Evolutionary conservation across 306 rosid genomes (phyloP).

Genomic region (Castanopsis chinensis): DNA sequence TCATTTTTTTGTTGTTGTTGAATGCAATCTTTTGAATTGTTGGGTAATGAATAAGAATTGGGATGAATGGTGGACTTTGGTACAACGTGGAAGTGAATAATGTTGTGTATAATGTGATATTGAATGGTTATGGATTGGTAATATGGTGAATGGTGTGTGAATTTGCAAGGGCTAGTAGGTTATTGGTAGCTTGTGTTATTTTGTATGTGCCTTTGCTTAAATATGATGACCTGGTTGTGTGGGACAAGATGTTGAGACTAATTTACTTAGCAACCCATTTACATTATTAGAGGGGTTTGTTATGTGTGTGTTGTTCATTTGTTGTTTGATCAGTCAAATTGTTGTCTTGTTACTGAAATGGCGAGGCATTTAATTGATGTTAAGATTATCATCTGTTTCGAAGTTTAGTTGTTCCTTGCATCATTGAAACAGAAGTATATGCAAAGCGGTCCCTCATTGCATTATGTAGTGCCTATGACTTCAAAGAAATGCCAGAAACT

Average conservation of each 20-base stretch:
- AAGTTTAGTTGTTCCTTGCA: no score
- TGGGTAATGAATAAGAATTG: slow-evolving; percentile 26
- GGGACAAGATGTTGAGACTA: not conserved
- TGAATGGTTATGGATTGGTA: not conserved
- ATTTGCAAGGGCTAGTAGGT: not conserved
- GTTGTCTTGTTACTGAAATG: not conserved
- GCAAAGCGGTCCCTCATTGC: no score
- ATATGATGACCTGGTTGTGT: not conserved
- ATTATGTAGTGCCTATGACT: no score
- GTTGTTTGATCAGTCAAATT: not conserved
- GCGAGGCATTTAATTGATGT: not conserved
- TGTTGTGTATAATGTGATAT: no score
- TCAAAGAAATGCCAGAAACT: no score
- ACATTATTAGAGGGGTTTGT: not conserved
- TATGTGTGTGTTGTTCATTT: not conserved
- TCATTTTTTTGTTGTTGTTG: not conserved
- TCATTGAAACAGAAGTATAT: no score
- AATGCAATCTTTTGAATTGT: slow-evolving; percentile 14
- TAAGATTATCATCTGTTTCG: no score
- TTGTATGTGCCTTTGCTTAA: not conserved
- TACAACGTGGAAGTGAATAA: no score
- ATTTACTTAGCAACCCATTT: not conserved
- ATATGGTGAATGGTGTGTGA: not conserved
- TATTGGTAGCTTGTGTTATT: not conserved
- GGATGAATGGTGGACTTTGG: not conserved